Evolutionary conservation across 164 flowering plant genomes (phyloP).

Genomic region (Stephania cephalantha): DNA sequence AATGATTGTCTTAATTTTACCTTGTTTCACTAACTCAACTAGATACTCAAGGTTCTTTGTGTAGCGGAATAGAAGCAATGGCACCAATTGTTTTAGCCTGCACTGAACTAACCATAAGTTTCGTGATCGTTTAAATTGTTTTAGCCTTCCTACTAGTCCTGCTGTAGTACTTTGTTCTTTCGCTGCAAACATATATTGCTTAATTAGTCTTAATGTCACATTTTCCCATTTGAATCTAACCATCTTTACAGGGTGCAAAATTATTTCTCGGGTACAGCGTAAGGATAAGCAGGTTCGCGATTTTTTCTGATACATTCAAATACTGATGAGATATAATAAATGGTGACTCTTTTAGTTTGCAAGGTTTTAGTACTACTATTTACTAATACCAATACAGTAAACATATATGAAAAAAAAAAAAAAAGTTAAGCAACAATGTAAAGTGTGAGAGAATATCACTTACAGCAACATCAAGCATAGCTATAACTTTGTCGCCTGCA

Average conservation of each 20-base stretch:
- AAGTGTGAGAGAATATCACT: conserved; percentile 20
- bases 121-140: too few relatives aligned
- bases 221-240: neutral
- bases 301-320: neutral
- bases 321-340: too few relatives aligned
- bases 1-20: conserved; percentile 41
- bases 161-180: too few relatives aligned
- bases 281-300: neutral
- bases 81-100: conserved; percentile 34
- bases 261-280: too few relatives aligned
- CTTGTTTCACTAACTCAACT: conserved; percentile 37
- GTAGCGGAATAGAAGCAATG: conserved; percentile 20
- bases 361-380: too few relatives aligned
- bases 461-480: conserved; percentile 36
- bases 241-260: too few relatives aligned
- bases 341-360: too few relatives aligned
- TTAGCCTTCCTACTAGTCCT: too few relatives aligned
- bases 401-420: neutral
- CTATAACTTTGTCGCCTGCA: conserved; percentile 72
- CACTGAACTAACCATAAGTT: too few relatives aligned
- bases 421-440: neutral
- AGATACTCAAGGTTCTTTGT: conserved; percentile 32
- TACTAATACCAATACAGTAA: neutral
- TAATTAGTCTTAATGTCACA: neutral
- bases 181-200: neutral